Conservation (phyloP, 108 stramenopile species). For the Conticribra guillardii region DNA sequence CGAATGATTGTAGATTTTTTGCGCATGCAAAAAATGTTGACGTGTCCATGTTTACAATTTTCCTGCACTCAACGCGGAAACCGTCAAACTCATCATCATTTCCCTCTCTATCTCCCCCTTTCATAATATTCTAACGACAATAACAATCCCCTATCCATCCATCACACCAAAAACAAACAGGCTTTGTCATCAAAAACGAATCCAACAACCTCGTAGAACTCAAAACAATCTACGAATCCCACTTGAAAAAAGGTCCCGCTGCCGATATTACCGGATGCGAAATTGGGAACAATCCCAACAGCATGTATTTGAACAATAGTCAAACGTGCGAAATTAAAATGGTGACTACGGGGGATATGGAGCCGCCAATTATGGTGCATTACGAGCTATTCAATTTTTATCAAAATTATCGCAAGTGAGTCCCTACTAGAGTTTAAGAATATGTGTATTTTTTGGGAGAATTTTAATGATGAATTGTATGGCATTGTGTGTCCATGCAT, state of each 20-base stretch:
- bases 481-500: no score
- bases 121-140: no score
- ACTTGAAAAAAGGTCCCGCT: constrained; percentile 29
- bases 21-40: not conserved
- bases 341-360: constrained; percentile 66
- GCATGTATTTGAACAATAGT: constrained; percentile 44
- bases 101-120: no score
- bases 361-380: constrained; percentile 92
- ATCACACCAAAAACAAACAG: constrained; percentile 35
- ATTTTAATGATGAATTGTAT: no score
- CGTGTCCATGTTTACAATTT: not conserved
- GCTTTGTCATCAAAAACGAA: constrained; percentile 58
- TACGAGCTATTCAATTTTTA: constrained; percentile 98
- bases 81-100: no score
- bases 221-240: constrained; percentile 59
- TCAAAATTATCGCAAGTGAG: constrained; percentile 96
- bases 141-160: not conserved
- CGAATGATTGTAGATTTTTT: not conserved
- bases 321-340: constrained; percentile 48
- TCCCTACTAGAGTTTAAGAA: no score
- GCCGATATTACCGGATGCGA: constrained; percentile 42
- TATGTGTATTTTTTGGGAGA: no score
- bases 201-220: constrained; percentile 69
- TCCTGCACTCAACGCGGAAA: no score
- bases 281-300: constrained; percentile 50